Evolutionary conservation across 148 eudicot genomes (phyloP).

Genomic region (Camellia japonica): DNA sequence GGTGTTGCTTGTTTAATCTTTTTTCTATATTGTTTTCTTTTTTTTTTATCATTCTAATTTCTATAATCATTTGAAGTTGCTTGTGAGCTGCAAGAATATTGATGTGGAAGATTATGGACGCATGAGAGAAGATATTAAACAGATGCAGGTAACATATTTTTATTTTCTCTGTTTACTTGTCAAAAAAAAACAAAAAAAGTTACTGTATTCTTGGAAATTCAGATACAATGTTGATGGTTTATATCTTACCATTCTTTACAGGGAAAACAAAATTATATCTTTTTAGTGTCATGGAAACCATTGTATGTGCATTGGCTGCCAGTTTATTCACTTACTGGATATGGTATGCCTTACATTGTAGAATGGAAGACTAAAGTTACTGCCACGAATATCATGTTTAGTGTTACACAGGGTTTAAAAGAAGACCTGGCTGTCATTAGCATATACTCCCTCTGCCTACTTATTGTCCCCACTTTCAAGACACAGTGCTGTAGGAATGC

Average conservation of each 20-base stretch:
- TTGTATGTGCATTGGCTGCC: neutral
- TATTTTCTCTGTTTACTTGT: neutral
- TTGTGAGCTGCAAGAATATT: conserved; percentile 56
- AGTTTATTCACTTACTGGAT: neutral
- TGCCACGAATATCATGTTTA: neutral
- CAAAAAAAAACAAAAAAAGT: neutral
- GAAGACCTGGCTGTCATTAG: neutral
- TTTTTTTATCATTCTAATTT: neutral
- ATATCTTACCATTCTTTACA: neutral
- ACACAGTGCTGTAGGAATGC: neutral
- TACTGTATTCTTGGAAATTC: neutral
- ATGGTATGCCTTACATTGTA: neutral
- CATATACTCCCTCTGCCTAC: neutral
- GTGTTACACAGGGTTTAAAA: neutral
- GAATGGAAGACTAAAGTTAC: neutral
- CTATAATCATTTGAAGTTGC: conserved; percentile 28
- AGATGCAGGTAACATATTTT: conserved; percentile 43
- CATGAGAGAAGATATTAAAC: conserved; percentile 52
- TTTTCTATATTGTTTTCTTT: neutral
- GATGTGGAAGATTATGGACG: conserved; percentile 69
- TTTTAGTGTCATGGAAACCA: neutral
- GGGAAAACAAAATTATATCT: neutral
- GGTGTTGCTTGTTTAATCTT: conserved; percentile 21
- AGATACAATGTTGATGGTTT: neutral
- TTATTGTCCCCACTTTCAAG: neutral